Conservation (phyloP, 2,329 filamentous ascomycete species). For the Cyphellophora attinorum region DNA sequence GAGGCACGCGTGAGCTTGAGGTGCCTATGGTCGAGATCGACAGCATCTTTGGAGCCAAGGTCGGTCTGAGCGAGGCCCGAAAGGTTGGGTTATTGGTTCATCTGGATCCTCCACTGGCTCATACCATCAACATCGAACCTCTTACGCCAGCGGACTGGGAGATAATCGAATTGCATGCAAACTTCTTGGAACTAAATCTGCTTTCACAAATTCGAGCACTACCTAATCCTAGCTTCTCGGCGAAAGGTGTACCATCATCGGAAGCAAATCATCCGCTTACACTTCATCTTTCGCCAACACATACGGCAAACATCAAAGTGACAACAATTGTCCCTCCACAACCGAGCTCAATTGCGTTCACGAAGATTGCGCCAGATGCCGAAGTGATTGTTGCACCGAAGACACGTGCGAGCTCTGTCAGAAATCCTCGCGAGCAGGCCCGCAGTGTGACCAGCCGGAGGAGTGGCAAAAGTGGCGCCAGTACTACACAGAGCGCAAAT, state of each 20-base stretch:
- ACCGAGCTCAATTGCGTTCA: slow-evolving; percentile 62
- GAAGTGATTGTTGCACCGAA: slow-evolving; percentile 98
- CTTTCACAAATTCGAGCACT: slow-evolving; percentile 86
- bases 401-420: slow-evolving; percentile 60
- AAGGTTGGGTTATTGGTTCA: slow-evolving; percentile 65
- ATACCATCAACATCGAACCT: slow-evolving; percentile 95
- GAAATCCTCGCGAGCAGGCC: slow-evolving; percentile 58
- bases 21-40: slow-evolving; percentile 74
- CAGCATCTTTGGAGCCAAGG: slow-evolving; percentile 65
- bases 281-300: slow-evolving; percentile 87
- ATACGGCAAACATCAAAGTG: slow-evolving; percentile 83
- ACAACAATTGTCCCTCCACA: slow-evolving; percentile 71
- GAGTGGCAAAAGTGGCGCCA: slow-evolving; percentile 63
- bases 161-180: slow-evolving; percentile 92
- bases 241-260: slow-evolving; percentile 34
- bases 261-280: slow-evolving; percentile 68
- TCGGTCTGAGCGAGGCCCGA: slow-evolving; percentile 72
- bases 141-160: slow-evolving; percentile 96
- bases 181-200: slow-evolving; percentile 88
- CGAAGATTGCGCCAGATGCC: slow-evolving; percentile 85
- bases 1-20: slow-evolving; percentile 73
- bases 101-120: slow-evolving; percentile 78
- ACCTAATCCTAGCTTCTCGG: slow-evolving; percentile 67
- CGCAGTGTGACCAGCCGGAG: slow-evolving; percentile 73
- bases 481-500: slow-evolving; percentile 52